Conservation (phyloP, 2,329 filamentous ascomycete genomes). For the Pseudogymnoascus sp. region DNA sequence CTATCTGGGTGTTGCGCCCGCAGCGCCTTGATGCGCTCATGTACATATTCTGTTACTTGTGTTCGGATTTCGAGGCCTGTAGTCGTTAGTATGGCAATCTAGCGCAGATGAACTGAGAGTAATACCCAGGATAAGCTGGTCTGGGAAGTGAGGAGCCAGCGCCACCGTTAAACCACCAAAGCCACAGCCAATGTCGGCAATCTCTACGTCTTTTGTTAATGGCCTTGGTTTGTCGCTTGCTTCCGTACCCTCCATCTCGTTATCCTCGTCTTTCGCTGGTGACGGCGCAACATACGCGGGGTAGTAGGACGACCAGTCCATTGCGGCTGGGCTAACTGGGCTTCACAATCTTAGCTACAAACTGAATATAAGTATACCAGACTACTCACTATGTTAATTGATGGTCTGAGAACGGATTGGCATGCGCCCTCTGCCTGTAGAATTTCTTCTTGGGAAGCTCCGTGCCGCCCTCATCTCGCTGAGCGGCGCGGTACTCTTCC, state of each 20-base stretch:
- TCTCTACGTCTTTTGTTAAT: conserved; percentile 67
- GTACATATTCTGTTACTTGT: conserved; percentile 84
- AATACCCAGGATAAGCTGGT: conserved; percentile 74
- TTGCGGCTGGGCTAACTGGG: conserved; percentile 67
- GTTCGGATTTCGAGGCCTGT: conserved; percentile 84
- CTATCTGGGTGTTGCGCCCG: conserved; percentile 53
- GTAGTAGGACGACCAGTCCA: conserved; percentile 87
- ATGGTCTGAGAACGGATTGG: conserved; percentile 97
- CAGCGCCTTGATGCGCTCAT: conserved; percentile 77
- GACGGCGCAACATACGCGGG: conserved; percentile 57
- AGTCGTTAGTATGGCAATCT: conserved; percentile 13
- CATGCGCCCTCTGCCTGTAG: conserved; percentile 92
- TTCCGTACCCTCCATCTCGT: conserved; percentile 18
- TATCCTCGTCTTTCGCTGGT: conserved; percentile 28
- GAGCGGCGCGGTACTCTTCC: conserved; percentile 53
- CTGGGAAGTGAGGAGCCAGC: conserved; percentile 70
- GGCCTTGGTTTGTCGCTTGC: conserved; percentile 23
- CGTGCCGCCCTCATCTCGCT: conserved; percentile 39
- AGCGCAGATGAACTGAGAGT: background rate
- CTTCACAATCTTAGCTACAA: conserved; percentile 38
- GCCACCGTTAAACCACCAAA: conserved; percentile 89
- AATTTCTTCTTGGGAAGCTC: conserved; percentile 84
- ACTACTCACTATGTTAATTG: conserved; percentile 69
- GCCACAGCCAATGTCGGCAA: conserved; percentile 94
- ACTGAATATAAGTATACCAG: background rate